A percentile compares a stretch with the other conserved stretches of the same genome.
phyloP scores from a whole-genome alignment of 192 early-diverging fungal species.

The Polychytrium aggregatum region DNA sequence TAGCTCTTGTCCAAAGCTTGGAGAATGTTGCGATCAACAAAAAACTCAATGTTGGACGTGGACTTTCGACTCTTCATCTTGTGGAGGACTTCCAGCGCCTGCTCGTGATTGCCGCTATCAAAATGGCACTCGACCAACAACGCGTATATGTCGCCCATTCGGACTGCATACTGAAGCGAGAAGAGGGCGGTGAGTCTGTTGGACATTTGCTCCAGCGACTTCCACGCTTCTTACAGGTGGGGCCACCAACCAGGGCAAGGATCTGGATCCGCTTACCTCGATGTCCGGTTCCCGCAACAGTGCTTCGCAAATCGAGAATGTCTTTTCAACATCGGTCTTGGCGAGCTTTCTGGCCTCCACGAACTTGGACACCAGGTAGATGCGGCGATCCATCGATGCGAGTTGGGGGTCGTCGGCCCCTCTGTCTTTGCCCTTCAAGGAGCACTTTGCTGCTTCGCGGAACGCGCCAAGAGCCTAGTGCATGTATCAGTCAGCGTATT shows the following conservation, averaged over 20 bases:
- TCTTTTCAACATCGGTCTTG: conserved; percentile 19
- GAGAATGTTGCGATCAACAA: conserved; percentile 11
- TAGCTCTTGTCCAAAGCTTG: neutral
- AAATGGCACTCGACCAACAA: conserved; percentile 34
- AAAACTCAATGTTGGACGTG: conserved; percentile 26
- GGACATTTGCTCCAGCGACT: neutral
- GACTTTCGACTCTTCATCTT: conserved; percentile 16
- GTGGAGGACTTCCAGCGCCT: conserved; percentile 19
- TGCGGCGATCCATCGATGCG: conserved; percentile 6
- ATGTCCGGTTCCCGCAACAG: conserved; percentile 29
- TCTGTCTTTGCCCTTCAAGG: conserved; percentile 12
- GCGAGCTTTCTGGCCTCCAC: conserved; percentile 19
- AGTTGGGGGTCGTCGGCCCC: conserved; percentile 1
- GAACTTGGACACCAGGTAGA: conserved; percentile 25
- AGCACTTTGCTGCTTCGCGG: conserved; percentile 27
- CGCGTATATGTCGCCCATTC: conserved; percentile 42
- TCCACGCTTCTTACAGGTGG: neutral
- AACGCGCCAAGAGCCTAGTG: conserved; percentile 31
- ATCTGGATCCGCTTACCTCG: too few relatives aligned
- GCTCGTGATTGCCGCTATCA: conserved; percentile 20
- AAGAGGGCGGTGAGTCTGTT: neutral
- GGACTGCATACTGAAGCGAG: conserved; percentile 17
- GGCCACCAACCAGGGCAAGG: neutral
- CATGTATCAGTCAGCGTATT: neutral
- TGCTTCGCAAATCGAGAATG: conserved; percentile 27